A percentile compares a stretch with the other conserved stretches of the same genome.
These are phyloP conservation scores for Neoascochyta sp. DNA, from an alignment of 2,329 filamentous ascomycete species.

Conservation along the genomic window DNA sequence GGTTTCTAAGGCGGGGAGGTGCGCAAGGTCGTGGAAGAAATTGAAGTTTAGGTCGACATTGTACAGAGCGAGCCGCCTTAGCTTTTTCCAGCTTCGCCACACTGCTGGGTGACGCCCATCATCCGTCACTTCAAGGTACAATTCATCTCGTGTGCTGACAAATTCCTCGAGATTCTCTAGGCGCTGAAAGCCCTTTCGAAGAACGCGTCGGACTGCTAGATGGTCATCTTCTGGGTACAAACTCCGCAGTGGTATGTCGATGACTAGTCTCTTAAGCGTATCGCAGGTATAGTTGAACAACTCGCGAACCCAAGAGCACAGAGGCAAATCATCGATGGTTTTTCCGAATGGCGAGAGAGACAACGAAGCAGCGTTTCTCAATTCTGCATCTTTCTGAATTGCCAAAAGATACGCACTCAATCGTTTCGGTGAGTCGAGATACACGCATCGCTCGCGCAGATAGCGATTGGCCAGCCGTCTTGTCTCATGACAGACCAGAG, in stretches of 20 bases:
- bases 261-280: constrained; percentile 46
- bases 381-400: constrained; percentile 10
- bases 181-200: constrained; percentile 47
- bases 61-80: constrained; percentile 46
- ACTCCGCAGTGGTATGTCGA: constrained; percentile 49
- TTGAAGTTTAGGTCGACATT: constrained; percentile 38
- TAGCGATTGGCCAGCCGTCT: constrained; percentile 42
- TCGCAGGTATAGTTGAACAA: constrained; percentile 43
- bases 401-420: constrained; percentile 25
- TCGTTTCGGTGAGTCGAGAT: constrained; percentile 39
- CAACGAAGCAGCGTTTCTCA: constrained; percentile 39
- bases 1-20: constrained; percentile 39
- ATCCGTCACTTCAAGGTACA: constrained; percentile 36
- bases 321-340: constrained; percentile 44
- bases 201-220: constrained; percentile 34
- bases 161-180: constrained; percentile 49
- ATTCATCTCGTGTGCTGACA: constrained; percentile 47
- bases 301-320: constrained; percentile 42
- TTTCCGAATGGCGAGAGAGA: constrained; percentile 29
- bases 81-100: constrained; percentile 46
- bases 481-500: constrained; percentile 44
- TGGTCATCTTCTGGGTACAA: constrained; percentile 45
- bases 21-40: constrained; percentile 30
- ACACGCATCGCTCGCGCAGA: constrained; percentile 47
- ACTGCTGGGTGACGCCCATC: constrained; percentile 29